Percentiles rank a stretch among this genome's conserved stretches.
phyloP scores from a whole-genome alignment of 768 basidiomycete species.

The Rubroboletus pulcherrimus region DNA sequence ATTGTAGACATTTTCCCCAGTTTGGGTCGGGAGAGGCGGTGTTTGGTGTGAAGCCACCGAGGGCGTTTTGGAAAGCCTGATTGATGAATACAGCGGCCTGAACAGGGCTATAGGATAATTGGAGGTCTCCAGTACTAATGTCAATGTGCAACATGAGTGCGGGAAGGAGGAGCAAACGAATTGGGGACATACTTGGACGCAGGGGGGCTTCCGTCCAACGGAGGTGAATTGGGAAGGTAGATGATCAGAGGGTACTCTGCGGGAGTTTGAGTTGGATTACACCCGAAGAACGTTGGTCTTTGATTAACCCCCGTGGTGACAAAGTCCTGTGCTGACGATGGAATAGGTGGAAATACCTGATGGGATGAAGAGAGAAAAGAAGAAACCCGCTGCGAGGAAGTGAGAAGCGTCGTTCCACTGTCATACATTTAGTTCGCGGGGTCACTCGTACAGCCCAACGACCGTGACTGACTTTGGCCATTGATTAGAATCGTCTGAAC shows the following conservation, averaged over 20 bases:
- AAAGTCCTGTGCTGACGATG: constrained; percentile 48
- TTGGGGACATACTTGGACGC: constrained; percentile 52
- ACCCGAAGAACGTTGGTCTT: constrained; percentile 79
- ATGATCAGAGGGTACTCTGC: constrained; percentile 65
- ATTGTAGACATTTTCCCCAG: constrained; percentile 57
- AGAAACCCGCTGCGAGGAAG: constrained; percentile 42
- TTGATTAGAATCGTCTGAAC: constrained; percentile 50
- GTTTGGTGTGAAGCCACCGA: constrained; percentile 60
- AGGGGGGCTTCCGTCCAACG: constrained; percentile 54
- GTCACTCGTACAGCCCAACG: neutral
- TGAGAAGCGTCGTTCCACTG: constrained; percentile 53
- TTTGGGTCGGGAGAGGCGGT: constrained; percentile 51
- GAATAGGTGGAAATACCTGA: constrained; percentile 63
- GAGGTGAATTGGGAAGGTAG: constrained; percentile 77
- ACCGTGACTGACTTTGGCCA: constrained; percentile 61
- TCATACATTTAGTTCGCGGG: neutral
- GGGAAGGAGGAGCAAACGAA: neutral
- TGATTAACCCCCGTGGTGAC: constrained; percentile 56
- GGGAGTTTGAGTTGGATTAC: constrained; percentile 47
- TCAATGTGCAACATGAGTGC: constrained; percentile 2
- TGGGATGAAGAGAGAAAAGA: constrained; percentile 47
- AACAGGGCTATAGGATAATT: constrained; percentile 53
- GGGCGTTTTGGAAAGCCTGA: constrained; percentile 52
- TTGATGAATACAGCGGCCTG: constrained; percentile 57
- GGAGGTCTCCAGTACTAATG: constrained; percentile 52